Evolutionary conservation across 2,329 filamentous ascomycete species (phyloP).

Genomic region (Stagonosporopsis cucurbitacearum): DNA sequence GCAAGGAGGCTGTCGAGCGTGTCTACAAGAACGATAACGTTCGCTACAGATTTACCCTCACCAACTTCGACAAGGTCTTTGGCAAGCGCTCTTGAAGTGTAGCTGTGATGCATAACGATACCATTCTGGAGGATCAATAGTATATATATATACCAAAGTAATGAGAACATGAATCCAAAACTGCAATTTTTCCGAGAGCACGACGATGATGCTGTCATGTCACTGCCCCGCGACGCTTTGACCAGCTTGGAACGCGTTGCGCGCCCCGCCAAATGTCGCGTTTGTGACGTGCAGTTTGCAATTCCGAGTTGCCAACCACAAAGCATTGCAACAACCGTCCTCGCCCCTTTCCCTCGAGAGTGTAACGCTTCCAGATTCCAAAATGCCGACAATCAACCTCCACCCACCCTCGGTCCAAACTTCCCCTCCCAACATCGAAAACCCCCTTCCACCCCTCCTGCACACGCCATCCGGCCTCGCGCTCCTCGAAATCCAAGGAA

Average conservation of each 20-base stretch:
- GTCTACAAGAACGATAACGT: constrained; percentile 73
- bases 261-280: constrained; percentile 20
- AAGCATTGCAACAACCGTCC: neutral
- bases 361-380: neutral
- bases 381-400: constrained; percentile 44
- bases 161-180: constrained; percentile 13
- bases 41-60: constrained; percentile 74
- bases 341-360: neutral
- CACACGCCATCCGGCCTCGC: constrained; percentile 90
- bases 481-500: constrained; percentile 90
- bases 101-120: constrained; percentile 5
- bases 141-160: constrained; percentile 20
- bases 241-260: constrained; percentile 15
- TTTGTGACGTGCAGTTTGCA: neutral
- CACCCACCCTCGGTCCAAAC: constrained; percentile 20
- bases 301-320: neutral
- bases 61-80: constrained; percentile 71
- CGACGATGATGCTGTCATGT: constrained; percentile 1
- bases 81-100: constrained; percentile 53
- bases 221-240: constrained; percentile 17
- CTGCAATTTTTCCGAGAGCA: neutral
- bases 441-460: constrained; percentile 79
- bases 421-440: constrained; percentile 34
- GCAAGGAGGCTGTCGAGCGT: constrained; percentile 72
- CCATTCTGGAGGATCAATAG: constrained; percentile 1